phyloP scores from a whole-genome alignment of 192 early-diverging fungal genomes.

The Coemansia sp. region DNA sequence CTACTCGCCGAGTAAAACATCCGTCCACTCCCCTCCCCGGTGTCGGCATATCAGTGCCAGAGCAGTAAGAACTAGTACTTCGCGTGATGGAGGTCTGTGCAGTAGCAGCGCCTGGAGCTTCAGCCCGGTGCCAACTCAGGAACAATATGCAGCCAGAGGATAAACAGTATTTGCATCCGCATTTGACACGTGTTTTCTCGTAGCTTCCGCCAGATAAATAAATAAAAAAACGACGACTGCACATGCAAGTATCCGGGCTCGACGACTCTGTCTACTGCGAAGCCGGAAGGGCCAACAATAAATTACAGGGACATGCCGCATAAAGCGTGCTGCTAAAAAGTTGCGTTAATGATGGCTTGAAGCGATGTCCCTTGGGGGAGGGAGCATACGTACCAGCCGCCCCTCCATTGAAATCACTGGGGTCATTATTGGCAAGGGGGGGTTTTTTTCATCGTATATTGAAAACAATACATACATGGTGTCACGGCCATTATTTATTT shows the following conservation, averaged over 20 bases:
- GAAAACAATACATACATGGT: not conserved
- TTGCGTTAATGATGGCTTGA: not conserved
- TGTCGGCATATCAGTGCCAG: not conserved
- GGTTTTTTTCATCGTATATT: not conserved
- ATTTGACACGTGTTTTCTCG: not conserved
- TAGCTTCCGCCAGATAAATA: not conserved
- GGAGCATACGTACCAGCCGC: not conserved
- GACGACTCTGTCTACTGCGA: conserved; percentile 1
- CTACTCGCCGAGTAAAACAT: not conserved
- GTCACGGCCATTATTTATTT: conserved; percentile 1
- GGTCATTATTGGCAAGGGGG: not conserved
- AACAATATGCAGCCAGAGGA: not conserved
- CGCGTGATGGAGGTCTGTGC: not conserved
- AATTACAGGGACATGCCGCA: not conserved
- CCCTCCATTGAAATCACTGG: not conserved
- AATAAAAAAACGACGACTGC: not conserved
- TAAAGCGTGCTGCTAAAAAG: not conserved
- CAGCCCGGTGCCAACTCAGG: conserved; percentile 1
- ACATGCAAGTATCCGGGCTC: conserved; percentile 1
- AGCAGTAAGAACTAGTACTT: not conserved
- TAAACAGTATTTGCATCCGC: not conserved
- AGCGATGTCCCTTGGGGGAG: not conserved
- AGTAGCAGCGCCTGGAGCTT: not conserved
- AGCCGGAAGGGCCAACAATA: not conserved
- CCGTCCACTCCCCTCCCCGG: not conserved